Base-by-base conservation (phyloP, 2,329 filamentous ascomycete species). In the Dothidotthia symphoricarpi region DNA sequence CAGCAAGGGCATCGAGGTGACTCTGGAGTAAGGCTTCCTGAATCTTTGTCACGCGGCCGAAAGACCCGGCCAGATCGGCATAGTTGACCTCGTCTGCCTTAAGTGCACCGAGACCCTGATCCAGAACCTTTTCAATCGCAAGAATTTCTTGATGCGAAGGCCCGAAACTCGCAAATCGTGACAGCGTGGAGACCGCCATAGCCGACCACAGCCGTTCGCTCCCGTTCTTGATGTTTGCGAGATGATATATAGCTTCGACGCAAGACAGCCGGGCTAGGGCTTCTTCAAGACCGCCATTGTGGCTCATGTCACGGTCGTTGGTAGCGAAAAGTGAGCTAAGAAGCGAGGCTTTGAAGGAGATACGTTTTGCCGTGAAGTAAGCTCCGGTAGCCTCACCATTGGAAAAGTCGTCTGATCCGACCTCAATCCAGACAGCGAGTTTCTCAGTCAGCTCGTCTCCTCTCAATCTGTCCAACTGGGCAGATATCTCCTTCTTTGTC, bases 401-500 rank as follows among this genome's bases (percentile, higher is more conserved):
- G 13, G 55, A 80, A 7, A 59, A 59, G 7, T 57, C 82, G 66
- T 89, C 87, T 49, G 96, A 79, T 12, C 47, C 42, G 1, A 51
- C 49, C 29, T 55, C 49, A 17, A 41, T 51, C 39, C 42, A 41
- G 53, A 98, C 95, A 13, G 83, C 80, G 17, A 98, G 76, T 58
- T 97, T 90, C 61, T 96, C 86, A 26, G 82, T 77, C 2, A 89
- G 87, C 70, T 97, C 88, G 55, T 94, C 85, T 0, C 90, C 89
- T 55, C 95, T 88, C 60, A 97, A 78, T 39, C 86, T 84, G 36
- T 85, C 81, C 40, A 97, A 73, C 64, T 97, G 90, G 19, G 96
- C 75, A 51, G 96, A 90, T 46, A 98, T 95, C 0, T 89, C 89
- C 72, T 95, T 97, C 58, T 88, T 83, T 64, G 95, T 91, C 3